Conservation (phyloP, 75 land plant genomes). For the Pinus taeda region DNA sequence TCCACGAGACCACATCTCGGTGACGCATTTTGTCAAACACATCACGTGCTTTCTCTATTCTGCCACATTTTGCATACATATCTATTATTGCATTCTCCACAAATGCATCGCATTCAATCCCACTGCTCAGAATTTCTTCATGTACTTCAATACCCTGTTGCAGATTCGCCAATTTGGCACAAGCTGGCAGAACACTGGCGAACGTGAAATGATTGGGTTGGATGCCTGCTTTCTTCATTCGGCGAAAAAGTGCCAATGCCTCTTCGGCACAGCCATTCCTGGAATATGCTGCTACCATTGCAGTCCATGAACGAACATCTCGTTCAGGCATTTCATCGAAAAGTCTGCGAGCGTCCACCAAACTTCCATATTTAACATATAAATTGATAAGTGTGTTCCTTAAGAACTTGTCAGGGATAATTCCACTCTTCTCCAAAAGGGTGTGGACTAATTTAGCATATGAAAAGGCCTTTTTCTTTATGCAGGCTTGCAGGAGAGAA, state of each 20-base stretch:
- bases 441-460: too few species aligned
- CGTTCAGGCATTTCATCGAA: constrained; percentile 12
- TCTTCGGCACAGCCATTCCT: constrained; percentile 24
- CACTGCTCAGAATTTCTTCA: constrained; percentile 17
- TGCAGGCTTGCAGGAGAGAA: too few species aligned
- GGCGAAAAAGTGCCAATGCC: constrained; percentile 16
- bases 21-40: constrained; percentile 17
- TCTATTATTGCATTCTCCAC: constrained; percentile 31
- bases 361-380: constrained; percentile 3
- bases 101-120: constrained; percentile 14
- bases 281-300: constrained; percentile 21
- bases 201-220: constrained; percentile 27
- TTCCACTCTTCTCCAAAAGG: too few species aligned
- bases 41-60: constrained; percentile 13
- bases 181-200: constrained; percentile 26
- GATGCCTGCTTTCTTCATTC: constrained; percentile 23
- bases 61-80: constrained; percentile 35
- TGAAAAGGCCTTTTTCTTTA: too few species aligned
- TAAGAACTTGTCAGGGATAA: not conserved
- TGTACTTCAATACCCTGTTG: constrained; percentile 17
- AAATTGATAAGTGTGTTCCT: not conserved
- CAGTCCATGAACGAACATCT: constrained; percentile 45
- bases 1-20: constrained; percentile 28
- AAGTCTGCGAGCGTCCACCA: constrained; percentile 5
- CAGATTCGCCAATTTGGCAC: not conserved